Evolutionary conservation across 2,329 filamentous ascomycete genomes (phyloP).

Genomic region (Trichoderma pleuroti): DNA sequence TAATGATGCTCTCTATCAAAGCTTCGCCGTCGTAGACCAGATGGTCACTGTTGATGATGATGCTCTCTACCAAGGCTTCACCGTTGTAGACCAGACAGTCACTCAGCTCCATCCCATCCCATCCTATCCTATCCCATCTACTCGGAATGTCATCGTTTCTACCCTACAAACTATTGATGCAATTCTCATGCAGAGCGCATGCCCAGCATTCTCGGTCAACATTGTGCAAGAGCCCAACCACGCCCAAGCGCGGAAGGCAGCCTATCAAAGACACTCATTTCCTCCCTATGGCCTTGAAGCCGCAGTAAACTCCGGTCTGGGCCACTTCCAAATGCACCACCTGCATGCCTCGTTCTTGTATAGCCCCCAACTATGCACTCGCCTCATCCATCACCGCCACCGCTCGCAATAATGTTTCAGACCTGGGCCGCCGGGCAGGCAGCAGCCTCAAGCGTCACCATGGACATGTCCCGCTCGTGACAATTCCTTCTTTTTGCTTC

Average conservation of each 20-base stretch:
- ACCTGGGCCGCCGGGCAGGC: not conserved
- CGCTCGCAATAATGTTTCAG: not conserved
- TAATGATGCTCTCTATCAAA: not conserved
- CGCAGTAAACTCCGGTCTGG: not conserved
- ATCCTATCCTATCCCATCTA: not conserved
- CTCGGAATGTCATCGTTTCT: not conserved
- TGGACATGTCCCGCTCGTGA: too few species aligned
- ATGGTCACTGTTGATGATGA: not conserved
- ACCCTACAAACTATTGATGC: not conserved
- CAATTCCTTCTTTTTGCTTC: not conserved
- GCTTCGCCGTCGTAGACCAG: not conserved
- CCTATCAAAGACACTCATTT: not conserved
- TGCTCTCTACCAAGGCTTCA: not conserved
- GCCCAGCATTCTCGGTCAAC: not conserved
- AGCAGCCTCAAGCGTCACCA: not conserved
- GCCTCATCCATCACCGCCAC: not conserved
- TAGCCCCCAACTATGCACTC: not conserved
- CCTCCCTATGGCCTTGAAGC: not conserved
- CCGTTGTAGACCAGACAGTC: not conserved
- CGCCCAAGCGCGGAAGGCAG: not conserved
- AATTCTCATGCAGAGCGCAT: not conserved
- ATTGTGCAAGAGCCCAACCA: not conserved
- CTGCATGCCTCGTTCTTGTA: not conserved
- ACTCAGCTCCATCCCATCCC: not conserved
- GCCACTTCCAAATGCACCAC: not conserved